Conservation (phyloP, 768 basidiomycete genomes). For the Boletus sp. region DNA sequence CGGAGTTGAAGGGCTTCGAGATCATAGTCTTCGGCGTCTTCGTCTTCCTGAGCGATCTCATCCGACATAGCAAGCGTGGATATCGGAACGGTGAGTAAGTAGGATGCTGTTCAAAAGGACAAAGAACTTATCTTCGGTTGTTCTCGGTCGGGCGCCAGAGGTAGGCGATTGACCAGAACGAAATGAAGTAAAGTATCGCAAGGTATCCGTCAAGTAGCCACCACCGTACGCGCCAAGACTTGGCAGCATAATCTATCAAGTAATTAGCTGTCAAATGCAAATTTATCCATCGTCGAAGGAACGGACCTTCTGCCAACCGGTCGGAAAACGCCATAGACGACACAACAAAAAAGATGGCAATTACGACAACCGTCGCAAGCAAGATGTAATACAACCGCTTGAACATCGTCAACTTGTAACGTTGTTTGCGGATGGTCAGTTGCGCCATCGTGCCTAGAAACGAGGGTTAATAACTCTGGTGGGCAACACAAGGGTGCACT, state of each 20-base stretch:
- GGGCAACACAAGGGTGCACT: constrained; percentile 14
- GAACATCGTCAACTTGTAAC: constrained; percentile 88
- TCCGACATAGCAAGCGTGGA: constrained; percentile 90
- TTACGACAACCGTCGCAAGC: constrained; percentile 72
- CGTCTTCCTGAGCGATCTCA: constrained; percentile 92
- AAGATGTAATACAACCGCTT: constrained; percentile 81
- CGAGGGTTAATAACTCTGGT: constrained; percentile 2
- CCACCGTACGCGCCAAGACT: constrained; percentile 89
- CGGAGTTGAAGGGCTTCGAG: constrained; percentile 69
- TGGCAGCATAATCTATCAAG: constrained; percentile 81
- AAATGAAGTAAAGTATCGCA: constrained; percentile 78
- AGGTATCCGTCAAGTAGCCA: constrained; percentile 96
- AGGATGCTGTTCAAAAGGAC: neutral
- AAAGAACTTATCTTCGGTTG: constrained; percentile 72
- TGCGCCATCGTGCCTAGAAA: constrained; percentile 79
- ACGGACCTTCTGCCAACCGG: constrained; percentile 80
- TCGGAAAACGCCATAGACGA: constrained; percentile 90
- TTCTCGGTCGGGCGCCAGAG: constrained; percentile 92
- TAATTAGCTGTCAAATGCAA: neutral
- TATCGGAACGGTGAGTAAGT: constrained; percentile 31
- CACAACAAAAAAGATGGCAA: constrained; percentile 88
- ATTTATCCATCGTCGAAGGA: constrained; percentile 1
- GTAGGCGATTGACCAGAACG: constrained; percentile 79
- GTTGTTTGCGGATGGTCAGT: constrained; percentile 80
- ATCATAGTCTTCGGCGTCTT: constrained; percentile 91